Conservation (phyloP, 768 basidiomycete genomes). For the Basidioascus undulatus region DNA sequence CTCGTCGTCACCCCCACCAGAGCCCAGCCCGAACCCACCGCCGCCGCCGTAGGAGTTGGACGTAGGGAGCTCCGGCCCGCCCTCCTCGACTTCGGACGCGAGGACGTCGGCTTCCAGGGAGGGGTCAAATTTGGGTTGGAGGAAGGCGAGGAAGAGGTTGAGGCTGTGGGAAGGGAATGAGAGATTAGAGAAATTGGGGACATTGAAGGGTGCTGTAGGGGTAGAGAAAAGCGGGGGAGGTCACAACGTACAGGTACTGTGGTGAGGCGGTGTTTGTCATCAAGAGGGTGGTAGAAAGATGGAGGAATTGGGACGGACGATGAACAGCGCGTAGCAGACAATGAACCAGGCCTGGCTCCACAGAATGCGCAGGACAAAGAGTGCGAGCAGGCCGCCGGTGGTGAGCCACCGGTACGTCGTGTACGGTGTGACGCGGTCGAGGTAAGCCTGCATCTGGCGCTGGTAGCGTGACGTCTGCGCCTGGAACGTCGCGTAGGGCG, state of each 20-base stretch:
- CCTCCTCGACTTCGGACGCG: conserved; percentile 88
- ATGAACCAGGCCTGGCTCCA: conserved; percentile 37
- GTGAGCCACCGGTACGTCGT: conserved; percentile 70
- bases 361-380: conserved; percentile 71
- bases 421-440: conserved; percentile 82
- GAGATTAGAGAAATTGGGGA: not conserved
- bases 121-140: conserved; percentile 95
- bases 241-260: not conserved
- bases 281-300: not conserved
- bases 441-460: too few species aligned
- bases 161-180: conserved; percentile 75
- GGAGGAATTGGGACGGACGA: not conserved
- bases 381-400: conserved; percentile 37
- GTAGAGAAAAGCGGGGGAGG: conserved; percentile 10
- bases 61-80: conserved; percentile 31
- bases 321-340: conserved; percentile 13
- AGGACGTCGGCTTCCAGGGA: conserved; percentile 78
- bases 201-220: not conserved
- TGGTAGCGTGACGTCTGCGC: too few species aligned
- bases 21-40: not conserved
- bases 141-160: conserved; percentile 86
- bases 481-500: too few species aligned
- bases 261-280: not conserved
- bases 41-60: conserved; percentile 7
- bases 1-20: conserved; percentile 39